Base-by-base conservation (phyloP, 352 stramenopile species). In the Pseudoperonospora humuli region DNA sequence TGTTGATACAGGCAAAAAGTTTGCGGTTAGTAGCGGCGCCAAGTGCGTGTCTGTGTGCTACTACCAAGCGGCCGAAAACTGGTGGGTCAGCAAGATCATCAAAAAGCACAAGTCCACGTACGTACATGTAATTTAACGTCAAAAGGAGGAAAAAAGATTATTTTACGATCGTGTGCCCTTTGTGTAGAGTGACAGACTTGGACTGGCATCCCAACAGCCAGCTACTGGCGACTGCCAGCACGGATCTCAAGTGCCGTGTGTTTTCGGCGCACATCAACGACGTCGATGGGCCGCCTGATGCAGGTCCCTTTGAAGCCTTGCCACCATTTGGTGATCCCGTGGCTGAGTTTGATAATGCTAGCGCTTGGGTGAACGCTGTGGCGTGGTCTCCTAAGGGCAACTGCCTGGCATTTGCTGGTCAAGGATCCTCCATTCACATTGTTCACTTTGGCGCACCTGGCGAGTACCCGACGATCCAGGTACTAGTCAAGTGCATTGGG, bases 61-160 rank as follows among this genome's bases (percentile, higher is more conserved):
- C 51, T 97, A 96, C 54, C 84, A 97, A 60, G 69, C 68, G 24
- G 56, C 69, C 5, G 87, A 96, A 54, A 93, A 97, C 64, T 97
- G 91, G 91, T 97, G 93, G 88, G 79, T 97, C 42, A 89, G 73
- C 51, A 97, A 97, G 72, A 95, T 97, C 59, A 96, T 97, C 67
- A 97, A 97, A 65, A 96, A 96, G 56, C 87, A 97, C 75, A 97
- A 97, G 72, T 96, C 83, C 26, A 97, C 91, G 80, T 93, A 89
- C 45, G 66, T 95, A 31, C 13, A 31, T 21, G 26, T 15, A 45
- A 31, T 18, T 47, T 20, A 17, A 24, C 24, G 9, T 10, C 10
- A 13, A 17, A 32, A 40, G 6, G 28, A 23, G 24, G 23, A 13
- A 5, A 17, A 26, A 5, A 27, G n/a, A 25, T 6, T 25, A 39